Base-by-base conservation (phyloP, 2,329 filamentous ascomycete species). In the Venturiaceae sp. region DNA sequence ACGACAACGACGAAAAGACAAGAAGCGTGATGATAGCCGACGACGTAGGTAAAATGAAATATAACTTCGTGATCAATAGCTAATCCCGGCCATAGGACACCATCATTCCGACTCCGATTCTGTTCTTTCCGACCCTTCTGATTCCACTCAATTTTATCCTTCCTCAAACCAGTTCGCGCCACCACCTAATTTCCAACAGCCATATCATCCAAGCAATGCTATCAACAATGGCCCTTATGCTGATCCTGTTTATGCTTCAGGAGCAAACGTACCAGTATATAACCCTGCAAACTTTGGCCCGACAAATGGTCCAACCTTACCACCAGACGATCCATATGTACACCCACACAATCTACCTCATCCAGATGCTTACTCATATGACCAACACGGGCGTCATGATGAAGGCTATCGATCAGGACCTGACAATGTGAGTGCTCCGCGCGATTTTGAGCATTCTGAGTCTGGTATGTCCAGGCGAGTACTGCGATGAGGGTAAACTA, bases 1-100 rank as follows among this genome's bases (percentile, higher is more conserved):
- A 56, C 77, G 79, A 60, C 80, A 83, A 63, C 77, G 78, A 55
- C 83, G 80, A 70, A 79, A 78, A 65, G 74, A 75, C 34, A 78
- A 80, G 60, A 76, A 75, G 63, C 44, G 78, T 80, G 58, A 69
- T 74, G 62, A 74, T 74, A 64, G 74, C 30, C 79, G 81, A 67
- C 76, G 78, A 75, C 55, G 53, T 55, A 47, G 33, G 54, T 57
- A 54, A 44, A n/a, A 19, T 26, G 11, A 39, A 52, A 19, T 32
- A 6, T 26, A 39, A 23, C 16, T 39, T 44, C 37, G 19, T 26
- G 13, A 36, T 60, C 13, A 62, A 44, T 9, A 19, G 9, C 52
- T 54, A n/a, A 56, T 41, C 21, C 4, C 8, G 37, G 36, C 2
- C 41, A 47, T 64, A 68, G 36, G 64, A 66, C 26, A 64, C 65